Evolutionary conservation across 768 basidiomycete species (phyloP).

Genomic region (Pleurotus salmoneostramineus): DNA sequence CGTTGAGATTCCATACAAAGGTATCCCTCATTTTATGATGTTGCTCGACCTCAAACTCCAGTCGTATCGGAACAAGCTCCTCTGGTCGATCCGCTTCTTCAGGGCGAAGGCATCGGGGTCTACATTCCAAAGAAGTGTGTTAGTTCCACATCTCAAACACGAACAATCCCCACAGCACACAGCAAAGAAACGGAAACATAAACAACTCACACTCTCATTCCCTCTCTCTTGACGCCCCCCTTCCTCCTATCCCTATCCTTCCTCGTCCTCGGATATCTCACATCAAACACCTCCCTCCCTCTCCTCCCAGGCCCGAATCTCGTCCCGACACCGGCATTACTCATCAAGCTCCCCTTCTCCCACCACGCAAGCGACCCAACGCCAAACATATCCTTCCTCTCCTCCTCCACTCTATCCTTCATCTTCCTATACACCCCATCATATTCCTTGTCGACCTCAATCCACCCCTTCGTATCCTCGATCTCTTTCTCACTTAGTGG

Average conservation of each 20-base stretch:
- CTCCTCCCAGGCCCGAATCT: conserved; percentile 34
- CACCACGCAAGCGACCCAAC: conserved; percentile 49
- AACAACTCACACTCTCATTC: conserved; percentile 69
- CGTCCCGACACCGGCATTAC: conserved; percentile 21
- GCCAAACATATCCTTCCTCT: conserved; percentile 42
- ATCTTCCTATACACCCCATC: conserved; percentile 44
- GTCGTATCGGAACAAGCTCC: conserved; percentile 87
- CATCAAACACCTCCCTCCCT: conserved; percentile 47
- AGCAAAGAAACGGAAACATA: conserved; percentile 13
- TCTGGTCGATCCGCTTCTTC: conserved; percentile 66
- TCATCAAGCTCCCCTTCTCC: conserved; percentile 48
- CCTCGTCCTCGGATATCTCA: conserved; percentile 36
- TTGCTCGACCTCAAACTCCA: conserved; percentile 89
- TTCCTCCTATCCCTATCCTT: conserved; percentile 37
- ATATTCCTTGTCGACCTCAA: conserved; percentile 58
- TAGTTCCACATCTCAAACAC: conserved; percentile 3
- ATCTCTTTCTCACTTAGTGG: conserved; percentile 49
- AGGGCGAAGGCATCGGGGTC: conserved; percentile 55
- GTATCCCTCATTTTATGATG: conserved; percentile 93
- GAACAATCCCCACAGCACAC: conserved; percentile 7
- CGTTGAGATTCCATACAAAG: conserved; percentile 95
- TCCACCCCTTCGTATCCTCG: conserved; percentile 53
- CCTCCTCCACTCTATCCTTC: conserved; percentile 48
- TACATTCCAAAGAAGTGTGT: conserved; percentile 16
- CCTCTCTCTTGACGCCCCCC: conserved; percentile 60